These are phyloP conservation scores for Rubroboletus satanas DNA, from an alignment of 768 basidiomycete species.

Conservation along the genomic window DNA sequence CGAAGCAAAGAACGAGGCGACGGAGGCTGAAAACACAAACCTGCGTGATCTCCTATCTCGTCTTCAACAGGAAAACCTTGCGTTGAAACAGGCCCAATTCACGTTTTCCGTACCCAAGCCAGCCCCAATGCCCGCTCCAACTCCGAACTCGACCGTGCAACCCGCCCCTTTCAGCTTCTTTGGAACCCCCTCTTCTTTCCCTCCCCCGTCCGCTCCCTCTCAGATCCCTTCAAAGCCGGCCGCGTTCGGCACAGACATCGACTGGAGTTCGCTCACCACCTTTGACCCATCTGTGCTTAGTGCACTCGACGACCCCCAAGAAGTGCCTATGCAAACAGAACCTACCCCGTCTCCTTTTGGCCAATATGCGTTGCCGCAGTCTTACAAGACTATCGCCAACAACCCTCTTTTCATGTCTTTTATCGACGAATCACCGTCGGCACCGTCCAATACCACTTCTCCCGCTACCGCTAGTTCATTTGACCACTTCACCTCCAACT, in stretches of 20 bases:
- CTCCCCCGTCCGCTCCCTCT: conserved; percentile 27
- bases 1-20: conserved; percentile 73
- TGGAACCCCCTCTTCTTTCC: conserved; percentile 18
- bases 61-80: conserved; percentile 82
- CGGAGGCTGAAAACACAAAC: conserved; percentile 80
- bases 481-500: conserved; percentile 44
- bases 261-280: conserved; percentile 64
- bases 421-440: conserved; percentile 47
- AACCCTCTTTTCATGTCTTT: conserved; percentile 87
- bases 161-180: conserved; percentile 27
- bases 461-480: conserved; percentile 19
- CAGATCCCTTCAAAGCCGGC: conserved; percentile 29
- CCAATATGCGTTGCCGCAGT: conserved; percentile 40
- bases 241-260: conserved; percentile 32
- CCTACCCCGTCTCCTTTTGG: conserved; percentile 47
- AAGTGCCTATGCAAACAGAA: conserved; percentile 58
- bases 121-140: conserved; percentile 20
- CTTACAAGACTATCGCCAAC: conserved; percentile 75
- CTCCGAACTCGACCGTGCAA: conserved; percentile 20
- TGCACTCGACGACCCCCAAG: conserved; percentile 60
- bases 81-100: conserved; percentile 77
- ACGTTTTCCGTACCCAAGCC: conserved; percentile 73
- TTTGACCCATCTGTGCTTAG: conserved; percentile 69
- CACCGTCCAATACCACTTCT: conserved; percentile 15
- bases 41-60: conserved; percentile 80